These are phyloP conservation scores for Stagonosporopsis chrysanthemi DNA, from an alignment of 2,329 filamentous ascomycete genomes.

Conservation along the genomic window DNA sequence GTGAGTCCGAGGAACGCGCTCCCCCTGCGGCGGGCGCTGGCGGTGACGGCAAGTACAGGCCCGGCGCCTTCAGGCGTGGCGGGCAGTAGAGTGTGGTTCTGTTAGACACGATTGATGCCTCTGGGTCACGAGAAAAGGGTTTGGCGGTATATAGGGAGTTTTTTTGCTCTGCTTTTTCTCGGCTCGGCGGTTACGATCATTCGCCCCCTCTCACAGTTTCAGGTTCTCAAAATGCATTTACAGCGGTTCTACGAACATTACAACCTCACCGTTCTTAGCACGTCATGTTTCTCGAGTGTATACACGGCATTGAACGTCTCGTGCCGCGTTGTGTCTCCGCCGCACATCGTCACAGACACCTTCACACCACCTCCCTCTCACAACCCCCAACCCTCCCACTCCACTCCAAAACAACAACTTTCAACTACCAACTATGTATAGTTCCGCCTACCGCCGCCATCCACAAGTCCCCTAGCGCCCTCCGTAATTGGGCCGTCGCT, in stretches of 20 bases:
- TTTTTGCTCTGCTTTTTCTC: constrained; percentile 21
- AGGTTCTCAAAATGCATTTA: constrained; percentile 18
- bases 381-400: neutral
- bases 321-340: no score
- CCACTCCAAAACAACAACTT: no score
- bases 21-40: constrained; percentile 37
- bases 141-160: constrained; percentile 18
- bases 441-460: no score
- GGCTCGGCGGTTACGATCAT: constrained; percentile 15
- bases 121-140: constrained; percentile 21
- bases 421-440: no score
- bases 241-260: constrained; percentile 5
- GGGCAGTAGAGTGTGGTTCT: constrained; percentile 18
- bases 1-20: constrained; percentile 35
- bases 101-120: constrained; percentile 23
- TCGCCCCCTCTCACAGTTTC: constrained; percentile 9
- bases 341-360: no score
- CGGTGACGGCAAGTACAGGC: constrained; percentile 52
- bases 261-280: no score
- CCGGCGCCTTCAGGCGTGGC: constrained; percentile 46
- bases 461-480: neutral
- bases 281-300: no score
- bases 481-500: neutral
- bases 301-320: no score
- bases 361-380: no score